Base-by-base conservation (phyloP, 1,139 yeast genomes). In the Yamadazyma spencermartinsiae region DNA sequence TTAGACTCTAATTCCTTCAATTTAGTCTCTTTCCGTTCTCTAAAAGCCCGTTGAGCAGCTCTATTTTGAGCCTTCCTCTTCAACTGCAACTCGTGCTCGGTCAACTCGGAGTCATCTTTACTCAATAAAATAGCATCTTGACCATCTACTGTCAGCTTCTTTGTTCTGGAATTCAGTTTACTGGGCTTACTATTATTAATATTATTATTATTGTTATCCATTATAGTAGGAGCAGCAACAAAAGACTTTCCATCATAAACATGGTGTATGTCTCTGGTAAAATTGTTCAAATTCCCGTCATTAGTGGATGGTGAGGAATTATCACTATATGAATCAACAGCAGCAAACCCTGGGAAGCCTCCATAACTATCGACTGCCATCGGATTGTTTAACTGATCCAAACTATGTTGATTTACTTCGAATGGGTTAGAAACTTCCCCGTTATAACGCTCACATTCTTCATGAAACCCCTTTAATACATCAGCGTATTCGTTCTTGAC, bases 41-140 rank as follows among this genome's bases (percentile, higher is more conserved):
- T 71, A 62, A 87, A 87, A 1, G 96, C 96, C 48, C 92, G 70
- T 61, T 87, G 96, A 0, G 96, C 95, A 4, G 92, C 94, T 52
- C 96, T 68, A 57, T 88, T 88, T 56, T 86, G 95, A 0, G 90
- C 90, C 56, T 82, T 86, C 37, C 86, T 74, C 56, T 79, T 80
- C 48, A 69, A 54, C 34, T 68, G 72, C 20, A 76, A 51, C 45
- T 78, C 81, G 18, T 72, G 75, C 36, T 77, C 81, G 4, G 66
- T 60, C 27, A 72, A 56, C 38, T 66, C 68, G 1, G 68, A 52
- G 42, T 71, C 76, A 43, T 71, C 76, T 39, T 52, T 56, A 10
- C 71, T 58, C 31, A 71, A 61, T 37, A 70, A 55, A 28, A 58
- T 50, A 9, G 71, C 66, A 44, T 71, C 76, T 38, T 58, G 61